Percentiles rank a stretch among this genome's conserved stretches.
These are phyloP conservation scores for Ceratocystis harringtonii DNA, from an alignment of 2,329 filamentous ascomycete species.

Conservation along the genomic window DNA sequence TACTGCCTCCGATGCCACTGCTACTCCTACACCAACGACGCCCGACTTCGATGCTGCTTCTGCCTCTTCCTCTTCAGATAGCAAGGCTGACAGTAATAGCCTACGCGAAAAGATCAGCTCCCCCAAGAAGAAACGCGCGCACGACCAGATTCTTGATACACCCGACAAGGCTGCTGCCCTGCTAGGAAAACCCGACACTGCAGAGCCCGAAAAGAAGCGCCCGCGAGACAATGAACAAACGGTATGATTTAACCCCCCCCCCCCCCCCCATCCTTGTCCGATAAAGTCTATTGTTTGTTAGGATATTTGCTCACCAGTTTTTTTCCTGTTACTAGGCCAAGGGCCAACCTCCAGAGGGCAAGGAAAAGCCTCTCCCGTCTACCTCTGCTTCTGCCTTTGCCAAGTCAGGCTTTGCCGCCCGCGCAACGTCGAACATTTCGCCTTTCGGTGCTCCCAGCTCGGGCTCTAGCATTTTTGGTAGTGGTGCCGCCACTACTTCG, in stretches of 20 bases:
- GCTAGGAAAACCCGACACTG: slow-evolving; percentile 29
- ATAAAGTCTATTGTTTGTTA: neutral
- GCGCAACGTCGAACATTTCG: slow-evolving; percentile 45
- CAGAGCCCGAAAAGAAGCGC: slow-evolving; percentile 51
- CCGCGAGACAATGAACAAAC: slow-evolving; percentile 37
- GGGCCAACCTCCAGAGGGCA: slow-evolving; percentile 19
- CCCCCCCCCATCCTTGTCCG: neutral
- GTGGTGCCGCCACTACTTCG: slow-evolving; percentile 18
- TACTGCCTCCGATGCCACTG: slow-evolving; percentile 20
- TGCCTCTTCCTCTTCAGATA: slow-evolving; percentile 23
- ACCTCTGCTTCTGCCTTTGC: slow-evolving; percentile 50
- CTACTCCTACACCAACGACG: slow-evolving; percentile 22
- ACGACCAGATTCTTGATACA: slow-evolving; percentile 40
- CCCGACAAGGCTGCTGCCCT: slow-evolving; percentile 31
- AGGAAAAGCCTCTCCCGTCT: slow-evolving; percentile 22
- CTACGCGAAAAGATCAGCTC: slow-evolving; percentile 38
- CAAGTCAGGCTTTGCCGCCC: slow-evolving; percentile 51
- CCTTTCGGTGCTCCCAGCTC: slow-evolving; percentile 42
- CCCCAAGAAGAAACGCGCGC: slow-evolving; percentile 51
- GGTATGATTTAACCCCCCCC: slow-evolving; percentile 16
- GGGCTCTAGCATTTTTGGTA: slow-evolving; percentile 21
- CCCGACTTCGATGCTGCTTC: slow-evolving; percentile 26
- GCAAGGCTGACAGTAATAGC: slow-evolving; percentile 26
- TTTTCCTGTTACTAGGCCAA: neutral
- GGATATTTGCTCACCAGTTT: neutral